These are phyloP conservation scores for Trichosanthes truncata DNA, from an alignment of 306 rosid species.

Conservation along the genomic window DNA sequence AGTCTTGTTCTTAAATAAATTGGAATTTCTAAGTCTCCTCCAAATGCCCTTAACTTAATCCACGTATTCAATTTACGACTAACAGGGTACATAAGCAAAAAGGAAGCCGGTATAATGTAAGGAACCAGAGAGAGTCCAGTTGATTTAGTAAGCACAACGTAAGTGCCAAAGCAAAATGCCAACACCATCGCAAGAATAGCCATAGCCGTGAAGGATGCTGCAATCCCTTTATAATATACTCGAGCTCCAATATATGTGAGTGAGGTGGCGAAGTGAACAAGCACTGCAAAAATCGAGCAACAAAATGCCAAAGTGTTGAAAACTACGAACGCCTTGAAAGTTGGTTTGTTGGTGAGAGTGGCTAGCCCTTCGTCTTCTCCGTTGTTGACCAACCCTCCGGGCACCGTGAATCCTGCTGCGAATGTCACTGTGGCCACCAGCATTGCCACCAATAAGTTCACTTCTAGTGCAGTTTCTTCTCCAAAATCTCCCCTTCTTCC, in stretches of 20 bases:
- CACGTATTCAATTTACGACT: too few relatives aligned
- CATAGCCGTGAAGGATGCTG: not conserved
- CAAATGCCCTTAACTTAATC: too few relatives aligned
- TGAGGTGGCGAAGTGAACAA: not conserved
- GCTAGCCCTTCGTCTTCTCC: not conserved
- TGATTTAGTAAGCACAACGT: not conserved
- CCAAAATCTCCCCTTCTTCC: not conserved
- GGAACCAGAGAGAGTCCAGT: not conserved
- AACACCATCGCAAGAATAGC: not conserved
- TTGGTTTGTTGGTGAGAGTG: not conserved
- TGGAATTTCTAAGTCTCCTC: too few relatives aligned
- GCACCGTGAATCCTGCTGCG: not conserved
- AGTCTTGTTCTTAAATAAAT: too few relatives aligned
- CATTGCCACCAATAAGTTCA: not conserved
- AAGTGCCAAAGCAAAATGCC: not conserved
- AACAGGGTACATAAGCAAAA: too few relatives aligned
- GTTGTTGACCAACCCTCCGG: not conserved
- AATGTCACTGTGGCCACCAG: not conserved
- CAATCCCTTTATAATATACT: not conserved
- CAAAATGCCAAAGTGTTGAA: not conserved
- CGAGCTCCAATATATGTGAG: not conserved
- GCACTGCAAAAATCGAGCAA: not conserved
- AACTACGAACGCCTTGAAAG: not conserved
- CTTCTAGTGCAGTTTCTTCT: not conserved
- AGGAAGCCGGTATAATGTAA: too few relatives aligned